A percentile compares a stretch with the other conserved stretches of the same genome.
phyloP scores from a whole-genome alignment of 192 early-diverging fungal genomes.

The Entophlyctis helioformis region DNA sequence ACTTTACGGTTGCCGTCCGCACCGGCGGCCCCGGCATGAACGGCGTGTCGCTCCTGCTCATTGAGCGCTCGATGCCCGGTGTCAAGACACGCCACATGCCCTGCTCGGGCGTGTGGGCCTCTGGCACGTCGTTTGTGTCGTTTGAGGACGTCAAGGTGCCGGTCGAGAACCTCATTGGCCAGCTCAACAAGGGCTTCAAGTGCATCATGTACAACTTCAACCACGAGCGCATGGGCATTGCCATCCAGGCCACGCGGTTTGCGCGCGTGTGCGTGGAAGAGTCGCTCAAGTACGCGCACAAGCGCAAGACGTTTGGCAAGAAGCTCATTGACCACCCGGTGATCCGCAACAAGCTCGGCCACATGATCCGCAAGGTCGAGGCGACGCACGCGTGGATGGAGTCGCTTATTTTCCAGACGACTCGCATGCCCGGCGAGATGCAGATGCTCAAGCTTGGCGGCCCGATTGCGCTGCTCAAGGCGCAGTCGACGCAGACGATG shows the following conservation, averaged over 20 bases:
- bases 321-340: constrained; percentile 72
- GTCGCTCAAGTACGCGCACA: constrained; percentile 67
- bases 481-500: constrained; percentile 73
- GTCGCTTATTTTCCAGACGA: constrained; percentile 58
- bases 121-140: constrained; percentile 66
- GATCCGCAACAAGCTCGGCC: constrained; percentile 43
- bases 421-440: constrained; percentile 48
- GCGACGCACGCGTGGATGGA: constrained; percentile 81
- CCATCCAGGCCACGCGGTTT: constrained; percentile 73
- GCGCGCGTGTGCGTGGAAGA: constrained; percentile 82
- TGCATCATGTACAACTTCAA: constrained; percentile 33
- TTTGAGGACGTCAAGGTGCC: constrained; percentile 84
- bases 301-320: constrained; percentile 80
- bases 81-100: constrained; percentile 72
- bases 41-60: constrained; percentile 62
- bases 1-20: constrained; percentile 68
- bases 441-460: constrained; percentile 70
- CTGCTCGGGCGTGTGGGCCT: constrained; percentile 72
- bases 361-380: constrained; percentile 77
- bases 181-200: constrained; percentile 80
- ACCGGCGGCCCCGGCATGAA: constrained; percentile 69
- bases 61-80: constrained; percentile 56
- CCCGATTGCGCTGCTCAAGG: constrained; percentile 76
- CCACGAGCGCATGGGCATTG: constrained; percentile 69
- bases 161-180: constrained; percentile 69